Percentiles rank a stretch among this genome's conserved stretches.
Evolutionary conservation across 306 rosid genomes (phyloP).

Genomic region (Arachis stenosperma): DNA sequence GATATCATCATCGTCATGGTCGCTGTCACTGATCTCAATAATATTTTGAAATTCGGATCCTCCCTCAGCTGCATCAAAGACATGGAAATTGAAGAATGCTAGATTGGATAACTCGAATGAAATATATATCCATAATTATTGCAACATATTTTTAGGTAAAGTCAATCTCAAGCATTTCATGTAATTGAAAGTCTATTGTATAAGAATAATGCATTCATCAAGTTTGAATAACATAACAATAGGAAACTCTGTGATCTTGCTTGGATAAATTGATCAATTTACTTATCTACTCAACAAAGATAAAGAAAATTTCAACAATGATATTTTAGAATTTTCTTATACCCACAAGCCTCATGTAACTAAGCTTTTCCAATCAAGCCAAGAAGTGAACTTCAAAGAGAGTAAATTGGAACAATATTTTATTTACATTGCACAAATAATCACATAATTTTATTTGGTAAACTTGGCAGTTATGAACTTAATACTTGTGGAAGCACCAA

Average conservation of each 20-base stretch:
- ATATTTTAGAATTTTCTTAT: too few relatives aligned
- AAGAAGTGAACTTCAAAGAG: not conserved
- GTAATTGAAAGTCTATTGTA: not conserved
- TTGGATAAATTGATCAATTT: not conserved
- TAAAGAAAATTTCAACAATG: not conserved
- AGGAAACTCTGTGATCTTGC: not conserved
- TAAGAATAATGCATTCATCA: conserved; percentile 1
- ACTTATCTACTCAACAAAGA: not conserved
- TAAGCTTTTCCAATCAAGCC: conserved; percentile 1
- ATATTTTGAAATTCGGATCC: not conserved
- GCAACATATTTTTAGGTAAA: conserved; percentile 5
- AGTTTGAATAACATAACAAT: not conserved
- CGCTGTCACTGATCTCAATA: conserved; percentile 1
- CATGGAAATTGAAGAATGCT: not conserved
- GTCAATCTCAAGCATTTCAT: not conserved
- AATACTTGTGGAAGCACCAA: not conserved
- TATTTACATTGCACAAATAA: not conserved
- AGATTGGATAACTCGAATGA: conserved; percentile 26
- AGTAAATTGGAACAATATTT: not conserved
- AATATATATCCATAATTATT: not conserved
- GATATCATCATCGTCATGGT: conserved; percentile 17
- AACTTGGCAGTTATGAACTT: not conserved
- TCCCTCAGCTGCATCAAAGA: conserved; percentile 19
- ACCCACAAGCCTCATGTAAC: conserved; percentile 3
- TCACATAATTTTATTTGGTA: not conserved